Evolutionary conservation across 1,139 yeast genomes (phyloP).

Genomic region (Scheffersomyces insectosa): DNA sequence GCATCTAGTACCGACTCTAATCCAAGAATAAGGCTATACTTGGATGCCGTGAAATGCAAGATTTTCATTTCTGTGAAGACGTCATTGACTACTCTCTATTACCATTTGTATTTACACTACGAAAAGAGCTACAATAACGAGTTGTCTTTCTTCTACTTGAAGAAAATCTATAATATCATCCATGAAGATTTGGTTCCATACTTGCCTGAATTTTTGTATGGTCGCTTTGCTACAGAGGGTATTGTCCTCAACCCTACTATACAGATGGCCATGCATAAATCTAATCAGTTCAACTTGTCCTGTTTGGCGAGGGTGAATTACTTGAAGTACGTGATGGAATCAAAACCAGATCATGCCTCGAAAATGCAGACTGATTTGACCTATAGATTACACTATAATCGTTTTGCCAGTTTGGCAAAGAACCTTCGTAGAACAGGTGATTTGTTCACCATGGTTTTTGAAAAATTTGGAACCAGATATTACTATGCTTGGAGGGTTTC

Average conservation of each 20-base stretch:
- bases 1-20: conserved; percentile 5
- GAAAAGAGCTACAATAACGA: conserved; percentile 22
- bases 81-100: conserved; percentile 18
- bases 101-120: conserved; percentile 26
- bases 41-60: conserved; percentile 8
- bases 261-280: conserved; percentile 25
- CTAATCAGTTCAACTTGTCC: conserved; percentile 24
- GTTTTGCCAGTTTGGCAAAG: conserved; percentile 6
- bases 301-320: conserved; percentile 24
- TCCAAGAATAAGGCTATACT: conserved; percentile 4
- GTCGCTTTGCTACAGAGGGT: conserved; percentile 24
- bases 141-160: conserved; percentile 30
- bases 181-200: conserved; percentile 23
- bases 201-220: conserved; percentile 21
- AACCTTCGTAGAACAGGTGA: conserved; percentile 7
- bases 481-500: conserved; percentile 57
- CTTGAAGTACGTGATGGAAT: conserved; percentile 14
- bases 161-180: conserved; percentile 18
- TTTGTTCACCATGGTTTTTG: conserved; percentile 11
- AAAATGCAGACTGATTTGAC: conserved; percentile 11
- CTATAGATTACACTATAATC: conserved; percentile 12
- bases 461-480: conserved; percentile 35
- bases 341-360: conserved; percentile 12
- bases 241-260: conserved; percentile 26
- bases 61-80: conserved; percentile 15